Conservation (phyloP, 2,329 filamentous ascomycete species). For the Penicillium rolfsii region DNA sequence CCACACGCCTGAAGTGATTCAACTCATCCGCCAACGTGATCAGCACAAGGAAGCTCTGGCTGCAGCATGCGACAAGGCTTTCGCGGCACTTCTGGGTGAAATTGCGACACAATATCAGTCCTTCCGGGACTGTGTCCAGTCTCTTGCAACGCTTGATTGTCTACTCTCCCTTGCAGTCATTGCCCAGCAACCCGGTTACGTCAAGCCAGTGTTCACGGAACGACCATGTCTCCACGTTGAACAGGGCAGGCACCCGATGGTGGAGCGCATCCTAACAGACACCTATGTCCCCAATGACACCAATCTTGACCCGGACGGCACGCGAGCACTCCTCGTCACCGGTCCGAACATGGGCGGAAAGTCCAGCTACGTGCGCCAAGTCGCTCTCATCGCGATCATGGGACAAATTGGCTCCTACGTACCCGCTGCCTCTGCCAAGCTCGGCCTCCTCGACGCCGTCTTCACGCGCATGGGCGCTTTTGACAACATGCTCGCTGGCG, state of each 20-base stretch:
- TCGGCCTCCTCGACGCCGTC: slow-evolving; percentile 87
- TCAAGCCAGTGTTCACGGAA: slow-evolving; percentile 70
- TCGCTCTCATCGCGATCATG: slow-evolving; percentile 89
- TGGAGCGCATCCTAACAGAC: slow-evolving; percentile 83
- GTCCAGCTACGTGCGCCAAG: slow-evolving; percentile 92
- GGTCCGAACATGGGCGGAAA: slow-evolving; percentile 99
- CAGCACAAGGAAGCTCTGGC: slow-evolving; percentile 93
- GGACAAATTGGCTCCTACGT: slow-evolving; percentile 95
- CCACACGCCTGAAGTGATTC: slow-evolving; percentile 87
- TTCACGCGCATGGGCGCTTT: slow-evolving; percentile 95
- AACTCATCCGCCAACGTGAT: slow-evolving; percentile 81
- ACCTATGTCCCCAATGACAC: slow-evolving; percentile 92
- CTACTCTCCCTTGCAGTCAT: slow-evolving; percentile 83
- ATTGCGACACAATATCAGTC: slow-evolving; percentile 85
- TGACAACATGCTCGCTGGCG: slow-evolving; percentile 93
- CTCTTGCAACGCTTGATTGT: slow-evolving; percentile 85
- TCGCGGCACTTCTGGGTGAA: slow-evolving; percentile 68
- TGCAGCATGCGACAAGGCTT: slow-evolving; percentile 86
- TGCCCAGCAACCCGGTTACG: slow-evolving; percentile 84
- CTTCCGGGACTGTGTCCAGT: slow-evolving; percentile 83
- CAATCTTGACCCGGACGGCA: slow-evolving; percentile 65
- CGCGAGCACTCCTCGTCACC: slow-evolving; percentile 82
- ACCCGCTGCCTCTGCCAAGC: slow-evolving; percentile 71
- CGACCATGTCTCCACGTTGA: slow-evolving; percentile 70
- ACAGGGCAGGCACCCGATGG: slow-evolving; percentile 88